Base-by-base conservation (phyloP, 1,284 basidiomycete species). In the Ganoderma sp. region DNA sequence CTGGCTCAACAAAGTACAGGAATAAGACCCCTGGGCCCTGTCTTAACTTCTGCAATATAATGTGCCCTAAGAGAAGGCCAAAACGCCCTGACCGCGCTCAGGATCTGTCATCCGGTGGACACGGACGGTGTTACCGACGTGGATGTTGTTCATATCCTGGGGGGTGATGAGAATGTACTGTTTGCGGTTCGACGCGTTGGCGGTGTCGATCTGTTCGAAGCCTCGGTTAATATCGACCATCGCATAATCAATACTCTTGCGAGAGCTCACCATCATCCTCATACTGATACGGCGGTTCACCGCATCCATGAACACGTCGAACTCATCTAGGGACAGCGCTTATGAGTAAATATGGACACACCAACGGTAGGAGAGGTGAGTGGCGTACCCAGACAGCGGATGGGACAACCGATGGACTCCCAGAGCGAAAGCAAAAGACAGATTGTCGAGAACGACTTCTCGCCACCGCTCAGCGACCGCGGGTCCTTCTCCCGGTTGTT, bases 391-490 rank as follows among this genome's bases (percentile, higher is more conserved):
- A 99, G 87, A 76, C 97, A 99, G 68, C 97, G 86, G 64, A 99
- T 87, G 0, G 97, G 97, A 78, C 96, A 97, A 1, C 93, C 92
- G 66, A 97, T 95, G 12, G 95, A 91, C 75, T 98, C 94, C 98
- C 98, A 99, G 56, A 99, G 83, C 7, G 98, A 91, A 39, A 99
- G 83, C 62, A 99, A 83, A 64, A 99, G 81, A 74, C 95, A 97
- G 71, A 99, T 96, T 0, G 98, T 99, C 7, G 96, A 94, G 82
- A 98, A 99, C 6, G 95, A 97, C 78, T 98, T 97, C 81, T 99
- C 97, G 54, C 97, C 97, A 61, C 97, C 97, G 76, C 91, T 93
- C 19, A 99, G 86, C 37, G 92, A 90, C 56, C 89, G 88, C 4
- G 94, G 90, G 76, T 95, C 93, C 79, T 94, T 95, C 73, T 93